A percentile compares a stretch with the other conserved stretches of the same genome.
phyloP scores from a whole-genome alignment of 139 green algal genomes.

The Pleodorina starrii region DNA sequence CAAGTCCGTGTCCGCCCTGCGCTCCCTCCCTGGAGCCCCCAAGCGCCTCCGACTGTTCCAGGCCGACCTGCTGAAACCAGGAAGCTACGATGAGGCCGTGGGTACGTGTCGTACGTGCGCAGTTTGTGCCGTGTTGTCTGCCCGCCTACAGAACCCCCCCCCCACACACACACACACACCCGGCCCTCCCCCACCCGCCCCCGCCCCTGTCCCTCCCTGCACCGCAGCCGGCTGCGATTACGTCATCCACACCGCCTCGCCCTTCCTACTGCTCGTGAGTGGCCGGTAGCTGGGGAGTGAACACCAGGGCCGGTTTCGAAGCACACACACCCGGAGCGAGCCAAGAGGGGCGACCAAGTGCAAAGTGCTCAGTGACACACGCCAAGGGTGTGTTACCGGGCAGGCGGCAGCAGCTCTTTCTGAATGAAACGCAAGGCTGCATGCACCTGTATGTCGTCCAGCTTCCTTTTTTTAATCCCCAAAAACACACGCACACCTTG shows the following conservation, averaged over 20 bases:
- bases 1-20: conserved; percentile 42
- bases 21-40: conserved; percentile 60
- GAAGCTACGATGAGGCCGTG: conserved; percentile 58
- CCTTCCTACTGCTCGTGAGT: conserved; percentile 44
- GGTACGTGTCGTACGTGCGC: not conserved
- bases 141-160: not conserved
- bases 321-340: too few species aligned
- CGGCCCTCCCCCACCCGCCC: not conserved
- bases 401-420: too few species aligned
- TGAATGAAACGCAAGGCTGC: too few species aligned
- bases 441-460: not conserved
- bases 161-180: not conserved
- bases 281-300: too few species aligned
- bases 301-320: too few species aligned
- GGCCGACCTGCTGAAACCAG: conserved; percentile 58
- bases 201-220: not conserved
- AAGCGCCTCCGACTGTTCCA: conserved; percentile 67
- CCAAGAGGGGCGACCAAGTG: too few species aligned
- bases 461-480: too few species aligned
- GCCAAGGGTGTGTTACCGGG: too few species aligned
- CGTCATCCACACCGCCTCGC: conserved; percentile 76
- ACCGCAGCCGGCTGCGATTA: conserved; percentile 58
- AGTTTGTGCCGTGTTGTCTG: not conserved
- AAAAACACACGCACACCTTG: too few species aligned
- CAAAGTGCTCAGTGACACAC: too few species aligned